These are phyloP conservation scores for Thalassiosira livingstoniorum DNA, from an alignment of 352 stramenopile species.

Conservation along the genomic window DNA sequence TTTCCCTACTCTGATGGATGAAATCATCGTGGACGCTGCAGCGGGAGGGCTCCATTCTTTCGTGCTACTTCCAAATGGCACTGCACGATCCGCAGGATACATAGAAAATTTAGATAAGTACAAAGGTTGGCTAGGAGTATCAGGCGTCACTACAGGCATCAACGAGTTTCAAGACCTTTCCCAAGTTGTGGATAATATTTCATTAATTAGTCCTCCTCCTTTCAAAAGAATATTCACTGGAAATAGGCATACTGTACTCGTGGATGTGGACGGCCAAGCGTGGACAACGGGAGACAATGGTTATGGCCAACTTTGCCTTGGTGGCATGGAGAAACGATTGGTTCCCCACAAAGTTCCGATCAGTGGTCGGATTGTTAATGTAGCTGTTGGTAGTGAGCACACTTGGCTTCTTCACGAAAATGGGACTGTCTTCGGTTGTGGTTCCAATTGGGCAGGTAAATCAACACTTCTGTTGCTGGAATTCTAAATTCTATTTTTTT, in stretches of 20 bases:
- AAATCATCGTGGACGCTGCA: constrained; percentile 15
- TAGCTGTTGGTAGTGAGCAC: constrained; percentile 49
- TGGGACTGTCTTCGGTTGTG: constrained; percentile 57
- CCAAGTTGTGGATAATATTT: constrained; percentile 41
- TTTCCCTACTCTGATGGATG: no score
- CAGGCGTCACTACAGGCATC: constrained; percentile 25
- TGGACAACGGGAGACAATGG: constrained; percentile 56
- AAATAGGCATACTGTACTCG: constrained; percentile 53
- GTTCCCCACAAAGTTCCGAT: constrained; percentile 45
- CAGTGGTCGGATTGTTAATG: constrained; percentile 25
- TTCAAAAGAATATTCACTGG: constrained; percentile 56
- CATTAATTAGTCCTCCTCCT: constrained; percentile 36
- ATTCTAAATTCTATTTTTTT: no score
- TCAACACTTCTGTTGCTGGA: no score
- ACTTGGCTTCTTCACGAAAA: constrained; percentile 53
- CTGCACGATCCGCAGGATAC: constrained; percentile 52
- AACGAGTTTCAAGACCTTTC: constrained; percentile 52
- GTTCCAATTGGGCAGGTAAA: constrained; percentile 55
- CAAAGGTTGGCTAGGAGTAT: constrained; percentile 46
- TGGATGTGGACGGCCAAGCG: constrained; percentile 48
- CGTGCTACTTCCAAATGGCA: constrained; percentile 50
- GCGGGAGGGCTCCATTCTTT: constrained; percentile 48
- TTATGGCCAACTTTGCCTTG: constrained; percentile 55
- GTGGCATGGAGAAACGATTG: constrained; percentile 49
- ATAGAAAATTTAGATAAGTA: constrained; percentile 59